These are phyloP conservation scores for Tolypocladium sp. DNA, from an alignment of 2,329 filamentous ascomycete genomes.

Conservation along the genomic window DNA sequence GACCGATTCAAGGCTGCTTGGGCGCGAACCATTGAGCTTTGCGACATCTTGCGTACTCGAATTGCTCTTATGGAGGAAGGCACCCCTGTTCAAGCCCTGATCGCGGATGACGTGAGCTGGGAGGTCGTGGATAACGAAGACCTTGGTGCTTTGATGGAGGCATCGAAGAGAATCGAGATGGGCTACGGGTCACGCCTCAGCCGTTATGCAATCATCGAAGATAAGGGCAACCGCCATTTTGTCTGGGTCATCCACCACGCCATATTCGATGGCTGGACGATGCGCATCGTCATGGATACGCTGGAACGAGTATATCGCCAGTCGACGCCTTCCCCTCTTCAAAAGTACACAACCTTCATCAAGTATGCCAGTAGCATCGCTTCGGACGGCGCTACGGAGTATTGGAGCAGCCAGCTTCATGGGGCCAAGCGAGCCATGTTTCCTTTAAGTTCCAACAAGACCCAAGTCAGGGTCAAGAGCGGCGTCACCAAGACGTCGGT, in stretches of 20 bases:
- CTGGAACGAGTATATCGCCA: constrained; percentile 4
- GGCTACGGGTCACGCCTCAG: background rate
- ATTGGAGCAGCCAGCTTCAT: constrained; percentile 5
- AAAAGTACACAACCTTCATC: constrained; percentile 1
- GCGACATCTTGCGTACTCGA: background rate
- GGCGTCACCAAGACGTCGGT: background rate
- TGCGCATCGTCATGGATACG: constrained; percentile 2
- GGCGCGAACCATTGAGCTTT: background rate
- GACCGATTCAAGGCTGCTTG: background rate
- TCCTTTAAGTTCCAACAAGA: background rate
- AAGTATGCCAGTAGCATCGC: background rate
- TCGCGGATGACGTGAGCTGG: background rate
- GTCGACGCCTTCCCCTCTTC: background rate
- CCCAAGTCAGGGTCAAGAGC: background rate
- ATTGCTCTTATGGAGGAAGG: background rate
- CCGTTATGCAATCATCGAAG: background rate
- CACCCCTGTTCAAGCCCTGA: background rate
- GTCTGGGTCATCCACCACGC: constrained; percentile 16
- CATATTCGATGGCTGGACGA: constrained; percentile 17
- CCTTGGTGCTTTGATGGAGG: background rate
- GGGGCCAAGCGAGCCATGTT: constrained; percentile 1
- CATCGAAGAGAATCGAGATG: background rate
- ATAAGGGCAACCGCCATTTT: constrained; percentile 4
- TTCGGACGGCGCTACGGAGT: background rate
- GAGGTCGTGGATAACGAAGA: background rate